phyloP scores from a whole-genome alignment of 1,284 basidiomycete species.

The Cryptococcus sp. region DNA sequence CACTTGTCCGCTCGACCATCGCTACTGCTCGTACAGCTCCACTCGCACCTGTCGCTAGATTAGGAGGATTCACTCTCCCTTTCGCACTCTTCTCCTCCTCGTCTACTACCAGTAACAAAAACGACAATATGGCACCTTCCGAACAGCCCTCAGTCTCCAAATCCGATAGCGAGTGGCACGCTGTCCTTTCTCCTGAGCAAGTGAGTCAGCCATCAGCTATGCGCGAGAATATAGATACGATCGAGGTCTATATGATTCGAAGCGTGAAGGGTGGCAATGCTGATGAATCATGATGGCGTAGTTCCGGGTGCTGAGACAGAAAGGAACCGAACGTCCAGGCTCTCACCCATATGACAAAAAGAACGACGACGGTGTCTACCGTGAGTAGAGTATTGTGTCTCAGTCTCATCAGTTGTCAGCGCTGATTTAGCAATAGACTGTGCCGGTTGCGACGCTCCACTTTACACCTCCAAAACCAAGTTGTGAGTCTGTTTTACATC shows the following conservation, averaged over 20 bases:
- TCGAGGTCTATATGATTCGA: not conserved
- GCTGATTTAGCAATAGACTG: constrained; percentile 32
- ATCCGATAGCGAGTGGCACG: constrained; percentile 81
- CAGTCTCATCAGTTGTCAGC: not conserved
- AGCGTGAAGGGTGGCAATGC: not conserved
- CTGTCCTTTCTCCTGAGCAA: constrained; percentile 78
- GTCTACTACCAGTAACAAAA: not conserved
- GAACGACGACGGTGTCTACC: constrained; percentile 65
- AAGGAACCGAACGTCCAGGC: constrained; percentile 79
- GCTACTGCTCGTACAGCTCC: constrained; percentile 13
- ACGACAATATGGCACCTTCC: constrained; percentile 7
- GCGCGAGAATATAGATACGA: not conserved
- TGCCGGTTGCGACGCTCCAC: constrained; percentile 54
- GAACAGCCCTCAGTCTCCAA: constrained; percentile 56
- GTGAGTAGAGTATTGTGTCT: constrained; percentile 27
- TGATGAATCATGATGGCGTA: constrained; percentile 43
- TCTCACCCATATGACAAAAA: constrained; percentile 76
- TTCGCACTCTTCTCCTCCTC: constrained; percentile 32
- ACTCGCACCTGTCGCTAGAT: constrained; percentile 12
- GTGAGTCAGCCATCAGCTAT: constrained; percentile 55
- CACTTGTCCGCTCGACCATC: constrained; percentile 15
- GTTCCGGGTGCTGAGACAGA: constrained; percentile 82
- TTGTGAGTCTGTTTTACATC: constrained; percentile 57
- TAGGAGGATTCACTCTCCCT: constrained; percentile 29
- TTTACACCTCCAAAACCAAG: constrained; percentile 87